phyloP scores from a whole-genome alignment of 805 yeast genomes.

The Teunomyces atbi region DNA sequence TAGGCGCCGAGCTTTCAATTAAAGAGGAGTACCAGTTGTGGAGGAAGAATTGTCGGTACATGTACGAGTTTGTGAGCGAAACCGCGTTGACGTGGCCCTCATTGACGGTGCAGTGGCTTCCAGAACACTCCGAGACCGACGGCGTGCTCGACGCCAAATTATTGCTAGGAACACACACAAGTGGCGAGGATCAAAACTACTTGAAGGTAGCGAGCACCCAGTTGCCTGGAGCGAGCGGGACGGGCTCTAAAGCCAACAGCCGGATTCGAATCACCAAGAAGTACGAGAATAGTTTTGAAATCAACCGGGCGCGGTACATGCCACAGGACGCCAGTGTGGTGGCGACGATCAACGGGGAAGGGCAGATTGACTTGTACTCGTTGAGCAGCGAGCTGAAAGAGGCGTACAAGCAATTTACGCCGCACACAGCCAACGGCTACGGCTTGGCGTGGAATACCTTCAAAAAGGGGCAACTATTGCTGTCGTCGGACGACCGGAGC shows the following conservation, averaged over 20 bases:
- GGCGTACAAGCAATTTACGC: constrained; percentile 34
- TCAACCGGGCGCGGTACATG: constrained; percentile 69
- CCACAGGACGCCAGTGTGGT: constrained; percentile 57
- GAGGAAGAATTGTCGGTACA: constrained; percentile 76
- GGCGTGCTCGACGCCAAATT: constrained; percentile 48
- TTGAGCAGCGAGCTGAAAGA: constrained; percentile 24
- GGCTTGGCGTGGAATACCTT: constrained; percentile 67
- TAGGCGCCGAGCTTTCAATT: constrained; percentile 42
- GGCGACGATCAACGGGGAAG: constrained; percentile 68
- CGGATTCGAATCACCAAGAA: constrained; percentile 62
- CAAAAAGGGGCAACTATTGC: constrained; percentile 48
- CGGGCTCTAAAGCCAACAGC: constrained; percentile 39
- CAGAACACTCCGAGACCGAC: constrained; percentile 30
- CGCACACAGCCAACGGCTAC: constrained; percentile 68
- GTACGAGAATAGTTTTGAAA: constrained; percentile 59
- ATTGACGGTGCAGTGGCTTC: constrained; percentile 75
- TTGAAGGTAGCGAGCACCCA: constrained; percentile 64
- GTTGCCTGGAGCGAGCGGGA: constrained; percentile 44
- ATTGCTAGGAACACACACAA: constrained; percentile 70
- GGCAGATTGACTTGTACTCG: constrained; percentile 57
- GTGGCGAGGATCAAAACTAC: constrained; percentile 65
- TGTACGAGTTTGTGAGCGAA: constrained; percentile 82
- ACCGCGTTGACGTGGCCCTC: constrained; percentile 84
- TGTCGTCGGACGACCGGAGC: constrained; percentile 65
- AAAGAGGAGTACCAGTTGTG: constrained; percentile 73